Evolutionary conservation across 139 green algal genomes (phyloP), one percentile per base, ranked within the genome.

Genomic region (Ostreobium quekettii): DNA sequence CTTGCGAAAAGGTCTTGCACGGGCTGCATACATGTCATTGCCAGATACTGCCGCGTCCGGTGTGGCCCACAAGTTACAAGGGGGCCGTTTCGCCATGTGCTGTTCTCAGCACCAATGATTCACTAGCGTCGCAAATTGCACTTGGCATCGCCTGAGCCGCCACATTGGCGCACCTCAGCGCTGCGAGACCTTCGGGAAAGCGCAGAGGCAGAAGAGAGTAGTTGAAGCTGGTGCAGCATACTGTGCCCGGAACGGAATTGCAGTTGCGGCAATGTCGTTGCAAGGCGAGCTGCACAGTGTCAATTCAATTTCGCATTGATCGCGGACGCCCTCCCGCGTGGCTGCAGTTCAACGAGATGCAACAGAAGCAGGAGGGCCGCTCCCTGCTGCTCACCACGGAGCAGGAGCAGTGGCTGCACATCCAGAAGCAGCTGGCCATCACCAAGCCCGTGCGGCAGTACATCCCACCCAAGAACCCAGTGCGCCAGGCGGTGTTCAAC

Each of bases 271-370:
- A 37, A 15, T 42, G 5, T 6, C 7, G n/a, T 7, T 7, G 31
- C 59, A 6, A 47, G 42, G 15, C 42, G 19, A 26, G 19, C 19
- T 53, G 15, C 19, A 26, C 42, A 53, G 42, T 19, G 19, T 19
- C 42, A 53, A 53, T 53, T 11, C 42, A 19, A 53, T 11, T 26
- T 53, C 42, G 42, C 19, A 26, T 19, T 26, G 15, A 26, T 53
- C 42, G n/a, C n/a, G n/a, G n/a, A n/a, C n/a, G n/a, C n/a, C 11
- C 47, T 37, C 36, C 24, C 42, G 4, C 36, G 30, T 42, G 6
- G 29, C 6, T 59, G 42, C 67, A 86, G 80, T 92, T 92, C 73
- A 72, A 80, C 39, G 72, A 84, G 57, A 85, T 91, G 70, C 77
- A 87, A 38, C 57, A 82, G 19, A 71, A 81, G 47, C 46, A 80